These are phyloP conservation scores for Balakata baccata DNA, from an alignment of 345 rosid species.

Conservation along the genomic window DNA sequence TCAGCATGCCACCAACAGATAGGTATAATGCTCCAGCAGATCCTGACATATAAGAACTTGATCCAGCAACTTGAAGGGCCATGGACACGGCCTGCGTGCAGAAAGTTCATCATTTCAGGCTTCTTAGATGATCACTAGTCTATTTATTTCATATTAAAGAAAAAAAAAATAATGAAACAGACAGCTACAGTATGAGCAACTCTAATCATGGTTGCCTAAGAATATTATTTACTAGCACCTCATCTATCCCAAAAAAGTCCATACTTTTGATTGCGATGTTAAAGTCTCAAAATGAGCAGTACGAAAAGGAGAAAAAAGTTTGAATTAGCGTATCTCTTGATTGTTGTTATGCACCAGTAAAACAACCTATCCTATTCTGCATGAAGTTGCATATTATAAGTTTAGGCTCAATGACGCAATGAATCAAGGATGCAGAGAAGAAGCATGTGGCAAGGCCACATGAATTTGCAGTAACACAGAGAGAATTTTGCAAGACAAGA, in stretches of 20 bases:
- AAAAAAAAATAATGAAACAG: neutral
- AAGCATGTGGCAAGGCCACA: neutral
- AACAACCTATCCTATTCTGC: neutral
- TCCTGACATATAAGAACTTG: constrained; percentile 45
- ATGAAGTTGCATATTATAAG: neutral
- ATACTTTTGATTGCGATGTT: neutral
- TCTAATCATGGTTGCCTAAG: neutral
- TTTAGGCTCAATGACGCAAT: neutral
- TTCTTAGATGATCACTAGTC: neutral
- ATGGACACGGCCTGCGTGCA: constrained; percentile 70
- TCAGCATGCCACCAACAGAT: constrained; percentile 84
- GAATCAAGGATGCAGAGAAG: neutral
- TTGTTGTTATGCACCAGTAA: neutral
- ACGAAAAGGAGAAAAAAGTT: neutral
- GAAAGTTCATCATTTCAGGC: constrained; percentile 1
- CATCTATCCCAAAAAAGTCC: neutral
- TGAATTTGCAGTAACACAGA: neutral
- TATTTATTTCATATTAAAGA: neutral
- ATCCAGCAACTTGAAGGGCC: constrained; percentile 74
- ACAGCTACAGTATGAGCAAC: neutral
- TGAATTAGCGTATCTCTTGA: neutral
- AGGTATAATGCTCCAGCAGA: constrained; percentile 52
- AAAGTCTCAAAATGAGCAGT: neutral
- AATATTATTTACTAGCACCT: neutral
- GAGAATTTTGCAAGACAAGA: neutral